A percentile compares a stretch with the other conserved stretches of the same genome.
These are phyloP conservation scores for Platanus orientalis DNA, from an alignment of 164 flowering plant genomes.

Conservation along the genomic window DNA sequence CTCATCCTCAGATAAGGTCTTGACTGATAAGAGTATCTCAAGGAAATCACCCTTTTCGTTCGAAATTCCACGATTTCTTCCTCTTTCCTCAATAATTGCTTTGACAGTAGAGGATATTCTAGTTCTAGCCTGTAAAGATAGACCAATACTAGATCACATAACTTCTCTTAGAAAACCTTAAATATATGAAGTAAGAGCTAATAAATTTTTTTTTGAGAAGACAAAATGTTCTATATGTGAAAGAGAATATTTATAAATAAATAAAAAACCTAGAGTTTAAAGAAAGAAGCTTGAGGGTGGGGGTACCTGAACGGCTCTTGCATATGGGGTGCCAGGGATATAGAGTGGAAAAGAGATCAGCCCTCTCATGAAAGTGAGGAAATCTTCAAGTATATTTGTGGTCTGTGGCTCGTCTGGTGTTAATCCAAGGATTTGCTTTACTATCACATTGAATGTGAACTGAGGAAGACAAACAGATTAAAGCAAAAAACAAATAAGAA, in stretches of 20 bases:
- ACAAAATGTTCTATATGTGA: neutral
- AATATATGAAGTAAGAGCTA: too few species aligned
- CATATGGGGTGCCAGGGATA: conserved; percentile 58
- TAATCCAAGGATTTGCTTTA: conserved; percentile 55
- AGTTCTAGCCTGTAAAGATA: conserved; percentile 60
- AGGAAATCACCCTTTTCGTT: conserved; percentile 44
- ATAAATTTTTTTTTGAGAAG: too few species aligned
- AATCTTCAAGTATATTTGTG: conserved; percentile 41
- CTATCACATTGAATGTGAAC: conserved; percentile 68
- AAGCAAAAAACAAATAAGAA: neutral
- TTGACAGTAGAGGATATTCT: conserved; percentile 60
- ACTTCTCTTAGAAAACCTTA: neutral
- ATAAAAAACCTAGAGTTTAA: too few species aligned
- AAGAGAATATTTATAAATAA: too few species aligned
- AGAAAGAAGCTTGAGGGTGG: neutral
- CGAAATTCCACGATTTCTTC: conserved; percentile 16
- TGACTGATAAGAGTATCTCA: conserved; percentile 44
- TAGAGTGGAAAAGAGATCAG: conserved; percentile 49
- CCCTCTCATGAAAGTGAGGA: conserved; percentile 58
- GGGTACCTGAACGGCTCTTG: conserved; percentile 42
- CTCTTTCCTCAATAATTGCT: conserved; percentile 53
- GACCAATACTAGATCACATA: conserved; percentile 18
- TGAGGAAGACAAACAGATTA: conserved; percentile 15
- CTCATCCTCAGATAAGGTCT: conserved; percentile 54
- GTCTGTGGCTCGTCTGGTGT: conserved; percentile 47